phyloP scores from a whole-genome alignment of 2,329 filamentous ascomycete species.

The Exophiala sp. region DNA sequence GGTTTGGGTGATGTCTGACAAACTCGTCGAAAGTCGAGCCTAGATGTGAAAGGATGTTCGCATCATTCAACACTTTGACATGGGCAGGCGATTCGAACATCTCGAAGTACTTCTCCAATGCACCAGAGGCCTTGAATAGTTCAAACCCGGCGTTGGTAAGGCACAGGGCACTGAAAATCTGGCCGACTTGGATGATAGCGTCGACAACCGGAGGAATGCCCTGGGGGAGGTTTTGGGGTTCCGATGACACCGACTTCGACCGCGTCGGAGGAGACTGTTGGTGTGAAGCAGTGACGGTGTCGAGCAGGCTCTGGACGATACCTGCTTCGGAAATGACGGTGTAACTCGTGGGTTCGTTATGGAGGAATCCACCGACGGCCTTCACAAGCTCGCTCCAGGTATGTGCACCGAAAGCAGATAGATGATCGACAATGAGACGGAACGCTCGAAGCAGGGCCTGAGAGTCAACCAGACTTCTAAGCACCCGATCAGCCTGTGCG shows the following conservation, averaged over 20 bases:
- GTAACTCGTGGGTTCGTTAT: constrained; percentile 97
- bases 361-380: constrained; percentile 91
- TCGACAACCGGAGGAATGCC: constrained; percentile 84
- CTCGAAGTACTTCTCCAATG: constrained; percentile 81
- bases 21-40: constrained; percentile 89
- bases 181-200: constrained; percentile 78
- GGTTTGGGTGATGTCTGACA: constrained; percentile 79
- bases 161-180: constrained; percentile 88
- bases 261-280: constrained; percentile 37
- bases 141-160: constrained; percentile 82
- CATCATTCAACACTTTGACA: constrained; percentile 77
- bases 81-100: constrained; percentile 94
- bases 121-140: constrained; percentile 75
- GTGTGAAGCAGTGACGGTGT: constrained; percentile 52
- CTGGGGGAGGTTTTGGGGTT: constrained; percentile 44
- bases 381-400: constrained; percentile 94
- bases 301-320: constrained; percentile 76
- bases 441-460: constrained; percentile 74
- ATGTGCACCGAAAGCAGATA: constrained; percentile 74
- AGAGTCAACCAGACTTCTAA: constrained; percentile 92
- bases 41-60: constrained; percentile 64
- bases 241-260: constrained; percentile 30
- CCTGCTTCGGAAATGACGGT: constrained; percentile 91
- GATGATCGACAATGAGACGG: constrained; percentile 73
- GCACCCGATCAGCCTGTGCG: constrained; percentile 78